phyloP scores from a whole-genome alignment of 2,329 filamentous ascomycete genomes.

The Acephala macrosclerotiorum region DNA sequence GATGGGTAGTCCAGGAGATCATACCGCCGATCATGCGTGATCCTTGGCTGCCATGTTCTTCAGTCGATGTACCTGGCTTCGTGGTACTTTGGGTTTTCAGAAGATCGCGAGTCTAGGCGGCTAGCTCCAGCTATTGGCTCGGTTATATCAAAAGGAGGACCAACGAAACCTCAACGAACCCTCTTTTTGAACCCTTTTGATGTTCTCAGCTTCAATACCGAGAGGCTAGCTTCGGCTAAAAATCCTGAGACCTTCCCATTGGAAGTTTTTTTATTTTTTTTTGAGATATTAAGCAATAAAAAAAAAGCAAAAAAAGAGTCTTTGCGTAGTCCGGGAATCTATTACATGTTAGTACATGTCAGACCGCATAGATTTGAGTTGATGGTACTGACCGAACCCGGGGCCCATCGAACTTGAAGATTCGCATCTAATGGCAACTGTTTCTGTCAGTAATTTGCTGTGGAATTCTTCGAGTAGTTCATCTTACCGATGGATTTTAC shows the following conservation, averaged over 20 bases:
- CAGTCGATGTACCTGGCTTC: background rate
- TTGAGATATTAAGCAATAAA: background rate
- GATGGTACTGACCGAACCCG: constrained; percentile 37
- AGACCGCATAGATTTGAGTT: too few relatives aligned
- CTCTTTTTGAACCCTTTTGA: too few relatives aligned
- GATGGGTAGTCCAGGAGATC: too few relatives aligned
- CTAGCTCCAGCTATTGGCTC: background rate
- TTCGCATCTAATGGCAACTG: constrained; percentile 10
- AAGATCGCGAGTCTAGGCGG: background rate
- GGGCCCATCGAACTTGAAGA: constrained; percentile 39
- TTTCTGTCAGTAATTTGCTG: background rate
- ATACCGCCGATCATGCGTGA: too few relatives aligned
- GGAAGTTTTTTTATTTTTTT: background rate
- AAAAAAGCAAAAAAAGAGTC: constrained; percentile 27
- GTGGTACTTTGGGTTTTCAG: background rate
- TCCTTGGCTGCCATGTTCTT: too few relatives aligned
- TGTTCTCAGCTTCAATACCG: too few relatives aligned
- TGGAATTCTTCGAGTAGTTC: background rate
- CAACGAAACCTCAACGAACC: too few relatives aligned
- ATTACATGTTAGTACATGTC: too few relatives aligned
- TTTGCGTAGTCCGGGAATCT: constrained; percentile 40
- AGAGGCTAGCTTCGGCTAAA: too few relatives aligned
- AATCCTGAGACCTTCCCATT: background rate
- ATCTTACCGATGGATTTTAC: constrained; percentile 9
- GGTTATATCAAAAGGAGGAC: background rate